Base-by-base conservation (phyloP, 2,329 filamentous ascomycete genomes). In the Sarocladium kiliense region DNA sequence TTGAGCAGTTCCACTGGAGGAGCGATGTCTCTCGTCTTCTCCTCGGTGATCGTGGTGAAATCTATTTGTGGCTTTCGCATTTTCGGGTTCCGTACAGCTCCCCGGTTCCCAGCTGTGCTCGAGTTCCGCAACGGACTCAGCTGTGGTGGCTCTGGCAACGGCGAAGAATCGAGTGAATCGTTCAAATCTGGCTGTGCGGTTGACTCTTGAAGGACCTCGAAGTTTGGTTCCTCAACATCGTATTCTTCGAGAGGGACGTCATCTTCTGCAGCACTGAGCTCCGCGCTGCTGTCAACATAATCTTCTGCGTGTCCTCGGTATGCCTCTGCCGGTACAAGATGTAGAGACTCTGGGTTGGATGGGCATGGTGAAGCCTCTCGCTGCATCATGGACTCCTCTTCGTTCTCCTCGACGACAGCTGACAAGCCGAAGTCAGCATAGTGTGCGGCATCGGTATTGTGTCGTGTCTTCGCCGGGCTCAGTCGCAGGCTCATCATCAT, bases 401-500 rank as follows among this genome's bases (percentile, higher is more conserved):
- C 69, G 3, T 73, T 67, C 53, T 81, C 79, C 44, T 79, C 74
- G 18, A 76, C 73, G 3, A 81, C 72, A 12, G 76, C 74, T 16
- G 75, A 70, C 2, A 81, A 66, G 18, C 69, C 68, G 42, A 71
- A 62, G 2, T 68, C 70, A 7, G 71, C 65, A 1, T 65, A 68
- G 25, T 71, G 67, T 5, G 65, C 64, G 0, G 74, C 79, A 64
- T 78, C 77, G 44, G 73, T 75, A 2, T 79, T 76, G 47, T 81
- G 75, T 37, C 74, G 73, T 36, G 84, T 72, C 27, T 78, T 78
- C 19, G 85, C 77, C 0, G 83, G 82, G 56, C 81, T 83, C 18
- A 86, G 74, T 5, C 82, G 79, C 37, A 91, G 70, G 1, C 88
- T 87, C 77, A 85, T 83, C 66, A 84, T 85, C 54, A 87, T 69